Conservation (phyloP, 495 filamentous ascomycete genomes). For the Immersiella caudata region DNA sequence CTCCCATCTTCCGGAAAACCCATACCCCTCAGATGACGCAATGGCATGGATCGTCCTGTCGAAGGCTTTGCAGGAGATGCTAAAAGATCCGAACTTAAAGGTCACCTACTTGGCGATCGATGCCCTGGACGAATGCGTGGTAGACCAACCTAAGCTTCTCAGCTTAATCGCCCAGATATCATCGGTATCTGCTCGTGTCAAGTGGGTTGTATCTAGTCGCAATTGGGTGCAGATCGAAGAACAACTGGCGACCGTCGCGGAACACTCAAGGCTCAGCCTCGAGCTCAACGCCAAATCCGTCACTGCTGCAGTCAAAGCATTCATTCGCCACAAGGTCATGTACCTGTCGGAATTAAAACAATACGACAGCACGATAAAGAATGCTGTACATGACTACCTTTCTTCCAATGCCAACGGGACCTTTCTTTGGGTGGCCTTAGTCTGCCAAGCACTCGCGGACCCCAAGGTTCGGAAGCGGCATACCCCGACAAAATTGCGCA, state of each 20-base stretch:
- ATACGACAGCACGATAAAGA: background rate
- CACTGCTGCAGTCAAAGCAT: background rate
- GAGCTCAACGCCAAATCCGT: background rate
- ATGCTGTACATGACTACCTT: background rate
- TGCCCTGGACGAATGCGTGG: too few species aligned
- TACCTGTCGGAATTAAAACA: background rate
- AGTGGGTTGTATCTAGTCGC: background rate
- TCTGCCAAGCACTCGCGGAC: background rate
- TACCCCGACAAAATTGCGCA: background rate
- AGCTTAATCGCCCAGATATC: too few species aligned
- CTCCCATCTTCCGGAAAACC: too few species aligned
- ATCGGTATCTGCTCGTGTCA: background rate
- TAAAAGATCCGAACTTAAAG: too few species aligned
- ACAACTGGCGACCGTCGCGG: background rate
- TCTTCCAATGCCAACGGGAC: background rate
- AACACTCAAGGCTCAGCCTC: background rate
- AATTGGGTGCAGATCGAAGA: background rate
- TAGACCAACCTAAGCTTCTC: too few species aligned
- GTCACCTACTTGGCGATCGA: too few species aligned
- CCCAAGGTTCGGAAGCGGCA: background rate
- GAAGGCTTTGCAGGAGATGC: too few species aligned
- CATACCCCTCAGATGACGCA: conserved; percentile 38
- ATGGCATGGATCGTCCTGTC: conserved; percentile 22
- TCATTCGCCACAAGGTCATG: background rate
- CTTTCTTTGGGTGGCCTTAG: background rate